Percentiles rank a stretch among this genome's conserved stretches.
Evolutionary conservation across 257 asterid genomes (phyloP).

Genomic region (Hygrophila difformis): DNA sequence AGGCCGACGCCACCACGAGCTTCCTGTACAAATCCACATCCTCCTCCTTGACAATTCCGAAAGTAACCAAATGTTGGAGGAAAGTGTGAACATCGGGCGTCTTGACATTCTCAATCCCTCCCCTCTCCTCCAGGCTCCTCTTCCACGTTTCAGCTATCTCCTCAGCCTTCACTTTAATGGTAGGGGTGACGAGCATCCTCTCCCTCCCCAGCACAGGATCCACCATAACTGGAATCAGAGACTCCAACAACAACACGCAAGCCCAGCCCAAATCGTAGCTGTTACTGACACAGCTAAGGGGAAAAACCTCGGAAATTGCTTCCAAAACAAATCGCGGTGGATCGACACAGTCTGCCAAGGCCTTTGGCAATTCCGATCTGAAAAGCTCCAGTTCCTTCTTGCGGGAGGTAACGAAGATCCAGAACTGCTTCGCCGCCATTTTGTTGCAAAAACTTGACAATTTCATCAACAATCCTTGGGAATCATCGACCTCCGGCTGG

Average conservation of each 20-base stretch:
- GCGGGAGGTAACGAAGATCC: slow-evolving; percentile 56
- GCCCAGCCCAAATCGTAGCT: slow-evolving; percentile 92
- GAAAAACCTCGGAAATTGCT: slow-evolving; percentile 89
- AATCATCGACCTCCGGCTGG: slow-evolving; percentile 58
- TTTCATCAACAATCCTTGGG: slow-evolving; percentile 52
- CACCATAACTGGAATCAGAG: slow-evolving; percentile 88
- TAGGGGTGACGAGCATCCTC: slow-evolving; percentile 95
- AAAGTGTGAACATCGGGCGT: slow-evolving; percentile 98
- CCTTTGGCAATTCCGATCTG: slow-evolving; percentile 56
- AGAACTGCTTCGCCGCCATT: slow-evolving; percentile 66
- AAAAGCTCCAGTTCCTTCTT: slow-evolving; percentile 78
- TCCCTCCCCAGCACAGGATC: slow-evolving; percentile 90
- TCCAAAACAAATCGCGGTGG: slow-evolving; percentile 91
- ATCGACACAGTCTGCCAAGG: slow-evolving; percentile 67
- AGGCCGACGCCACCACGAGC: slow-evolving; percentile 97
- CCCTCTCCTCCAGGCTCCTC: slow-evolving; percentile 96
- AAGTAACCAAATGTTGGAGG: slow-evolving; percentile 96
- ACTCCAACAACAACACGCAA: slow-evolving; percentile 86
- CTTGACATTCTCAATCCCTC: slow-evolving; percentile 92
- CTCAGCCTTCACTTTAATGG: slow-evolving; percentile 66
- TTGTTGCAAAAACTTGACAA: slow-evolving; percentile 43
- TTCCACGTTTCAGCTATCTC: slow-evolving; percentile 94
- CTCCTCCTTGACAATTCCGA: slow-evolving; percentile 74
- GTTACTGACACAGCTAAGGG: slow-evolving; percentile 28
- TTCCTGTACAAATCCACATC: slow-evolving; percentile 90